Evolutionary conservation across 495 filamentous ascomycete species (phyloP), one percentile per base, ranked within the genome.

Genomic region (Hyaloscypha hepaticicola): DNA sequence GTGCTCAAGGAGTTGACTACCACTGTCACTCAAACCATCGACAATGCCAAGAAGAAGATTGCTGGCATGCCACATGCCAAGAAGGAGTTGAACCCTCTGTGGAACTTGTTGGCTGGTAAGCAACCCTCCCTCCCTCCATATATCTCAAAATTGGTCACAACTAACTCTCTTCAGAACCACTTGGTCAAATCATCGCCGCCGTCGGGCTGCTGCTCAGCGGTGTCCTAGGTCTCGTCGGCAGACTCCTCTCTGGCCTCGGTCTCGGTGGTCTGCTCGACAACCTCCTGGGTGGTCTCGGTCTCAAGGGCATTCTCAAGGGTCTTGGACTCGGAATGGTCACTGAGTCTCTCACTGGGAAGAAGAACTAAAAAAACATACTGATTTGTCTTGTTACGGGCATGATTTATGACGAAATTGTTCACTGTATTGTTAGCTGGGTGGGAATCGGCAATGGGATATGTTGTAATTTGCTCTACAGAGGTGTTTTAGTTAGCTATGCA

Each of bases 31-130:
- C 85, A 87, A 70, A 91, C 88, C n/a, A 92, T 97, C 66, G 92
- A 97, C 64, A 85, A 88, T 51, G 91, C 90, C 41, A 92, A 90
- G 83, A 88, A 86, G 75, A 89, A 89, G 77, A 89, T 97, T 61
- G 87, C 89, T 69, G 90, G 90, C 72, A 93, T 97, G 89, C 93
- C 93, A 19, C 88, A 93, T 64, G 93, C 92, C 26, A 95, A 96
- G 87, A 96, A 96, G 82, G 85, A 90, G 76, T 83, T 97, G 57
- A 96, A 92, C 72, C 92, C 93, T 1, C 85, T 96, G 31, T 92
- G 92, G 90, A 88, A 81, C 41, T 76, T 96, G 55, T 78, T 96
- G 41, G 88, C 86, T 45, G 38, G 38, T 45, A 45, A 16, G 38
- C 16, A 3, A 16, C 19, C 38, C 19, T 16, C 14, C 19, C 38